Percentiles rank a stretch among this genome's conserved stretches.
Evolutionary conservation across 495 filamentous ascomycete species (phyloP).

Genomic region (Friedmanniomyces endolithicus): DNA sequence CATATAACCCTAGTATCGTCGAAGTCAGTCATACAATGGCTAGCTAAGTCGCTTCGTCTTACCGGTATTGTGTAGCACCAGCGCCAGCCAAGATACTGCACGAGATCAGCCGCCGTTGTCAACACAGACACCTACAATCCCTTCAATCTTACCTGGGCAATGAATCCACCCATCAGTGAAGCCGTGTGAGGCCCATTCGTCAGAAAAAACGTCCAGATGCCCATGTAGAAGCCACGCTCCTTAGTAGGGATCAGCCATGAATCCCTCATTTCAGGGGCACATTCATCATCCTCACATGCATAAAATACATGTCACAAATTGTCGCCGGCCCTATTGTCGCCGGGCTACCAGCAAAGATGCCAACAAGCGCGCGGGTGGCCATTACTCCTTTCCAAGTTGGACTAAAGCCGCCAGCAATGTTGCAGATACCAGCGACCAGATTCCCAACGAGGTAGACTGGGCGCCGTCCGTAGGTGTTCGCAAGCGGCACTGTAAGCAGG

Average conservation of each 20-base stretch:
- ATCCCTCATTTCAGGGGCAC: too few species aligned
- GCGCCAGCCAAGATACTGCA: conserved; percentile 10
- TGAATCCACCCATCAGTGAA: conserved; percentile 13
- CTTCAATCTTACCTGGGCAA: background rate
- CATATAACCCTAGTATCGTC: conserved; percentile 5
- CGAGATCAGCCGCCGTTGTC: background rate
- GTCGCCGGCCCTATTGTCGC: conserved; percentile 16
- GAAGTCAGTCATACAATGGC: background rate
- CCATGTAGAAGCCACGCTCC: conserved; percentile 22
- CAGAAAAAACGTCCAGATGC: conserved; percentile 31
- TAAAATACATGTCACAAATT: conserved; percentile 11
- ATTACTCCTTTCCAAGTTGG: background rate
- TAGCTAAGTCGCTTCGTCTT: background rate
- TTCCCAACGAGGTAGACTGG: conserved; percentile 28
- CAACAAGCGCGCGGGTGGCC: background rate
- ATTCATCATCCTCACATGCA: too few species aligned
- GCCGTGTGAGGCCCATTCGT: conserved; percentile 17
- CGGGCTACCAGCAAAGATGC: conserved; percentile 3
- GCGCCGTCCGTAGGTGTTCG: conserved; percentile 30
- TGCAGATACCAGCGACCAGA: conserved; percentile 24
- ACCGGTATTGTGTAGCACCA: conserved; percentile 15
- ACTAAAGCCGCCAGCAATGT: background rate
- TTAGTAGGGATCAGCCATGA: too few species aligned
- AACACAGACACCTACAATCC: background rate
- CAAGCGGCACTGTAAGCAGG: conserved; percentile 25